phyloP scores from a whole-genome alignment of 441 rosid genomes.

The Biscutella laevigata region DNA sequence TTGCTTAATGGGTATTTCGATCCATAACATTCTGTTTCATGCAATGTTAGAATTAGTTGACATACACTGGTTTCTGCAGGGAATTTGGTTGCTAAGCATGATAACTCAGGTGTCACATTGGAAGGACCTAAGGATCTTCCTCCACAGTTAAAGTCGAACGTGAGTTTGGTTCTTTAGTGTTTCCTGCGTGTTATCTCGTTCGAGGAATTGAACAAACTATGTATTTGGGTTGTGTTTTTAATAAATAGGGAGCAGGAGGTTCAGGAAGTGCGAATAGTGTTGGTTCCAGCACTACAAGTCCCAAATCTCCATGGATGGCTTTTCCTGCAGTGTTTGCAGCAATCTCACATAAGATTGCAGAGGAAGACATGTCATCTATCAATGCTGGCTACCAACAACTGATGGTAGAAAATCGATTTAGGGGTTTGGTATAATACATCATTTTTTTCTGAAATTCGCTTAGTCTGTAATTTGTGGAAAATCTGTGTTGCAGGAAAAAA shows the following conservation, averaged over 20 bases:
- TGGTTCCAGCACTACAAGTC: slow-evolving; percentile 49
- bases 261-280: slow-evolving; percentile 32
- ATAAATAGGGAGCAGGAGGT: slow-evolving; percentile 18
- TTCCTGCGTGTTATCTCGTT: background rate
- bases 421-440: background rate
- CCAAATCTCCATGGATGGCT: slow-evolving; percentile 96
- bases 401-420: slow-evolving; percentile 39
- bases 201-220: background rate
- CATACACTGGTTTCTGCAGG: slow-evolving; percentile 41
- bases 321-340: slow-evolving; percentile 78
- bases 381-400: slow-evolving; percentile 43
- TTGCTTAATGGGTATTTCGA: slow-evolving; percentile 28
- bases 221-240: background rate
- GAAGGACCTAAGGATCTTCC: slow-evolving; percentile 35
- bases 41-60: slow-evolving; percentile 29
- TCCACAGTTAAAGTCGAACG: slow-evolving; percentile 23
- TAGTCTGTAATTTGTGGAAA: background rate
- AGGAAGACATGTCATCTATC: slow-evolving; percentile 48
- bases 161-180: slow-evolving; percentile 2
- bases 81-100: slow-evolving; percentile 38
- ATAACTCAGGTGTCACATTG: slow-evolving; percentile 50
- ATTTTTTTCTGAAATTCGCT: background rate
- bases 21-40: slow-evolving; percentile 22
- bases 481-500: slow-evolving; percentile 41
- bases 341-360: slow-evolving; percentile 54